These are phyloP conservation scores for Pythium rishiriense DNA, from an alignment of 352 stramenopile species.

Conservation along the genomic window DNA sequence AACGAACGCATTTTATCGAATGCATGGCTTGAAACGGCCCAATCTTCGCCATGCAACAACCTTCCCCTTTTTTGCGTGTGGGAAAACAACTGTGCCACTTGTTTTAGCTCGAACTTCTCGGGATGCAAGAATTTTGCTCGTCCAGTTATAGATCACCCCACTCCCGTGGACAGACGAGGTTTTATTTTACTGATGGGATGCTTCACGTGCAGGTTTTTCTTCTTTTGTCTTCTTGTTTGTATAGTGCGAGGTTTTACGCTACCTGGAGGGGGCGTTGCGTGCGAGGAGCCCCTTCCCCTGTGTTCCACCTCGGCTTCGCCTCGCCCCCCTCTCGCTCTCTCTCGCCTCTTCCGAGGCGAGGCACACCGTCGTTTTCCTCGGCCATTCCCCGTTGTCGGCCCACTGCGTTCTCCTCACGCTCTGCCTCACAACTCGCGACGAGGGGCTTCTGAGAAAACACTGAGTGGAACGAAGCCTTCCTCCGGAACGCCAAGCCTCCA, in stretches of 20 bases:
- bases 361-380: constrained; percentile 12
- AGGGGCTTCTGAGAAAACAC: background rate
- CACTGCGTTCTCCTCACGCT: constrained; percentile 5
- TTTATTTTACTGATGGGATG: constrained; percentile 14
- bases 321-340: constrained; percentile 10
- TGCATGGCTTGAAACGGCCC: background rate
- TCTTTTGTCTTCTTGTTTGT: background rate
- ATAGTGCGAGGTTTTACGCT: constrained; percentile 21
- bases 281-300: constrained; percentile 10
- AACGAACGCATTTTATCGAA: constrained; percentile 2
- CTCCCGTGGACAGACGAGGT: constrained; percentile 1
- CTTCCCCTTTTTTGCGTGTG: constrained; percentile 7
- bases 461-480: too few relatives aligned
- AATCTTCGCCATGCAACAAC: too few relatives aligned
- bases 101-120: background rate
- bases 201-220: background rate
- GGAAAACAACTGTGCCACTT: constrained; percentile 11
- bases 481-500: background rate
- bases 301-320: constrained; percentile 4
- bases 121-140: constrained; percentile 29
- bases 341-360: background rate
- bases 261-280: constrained; percentile 12
- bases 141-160: constrained; percentile 27
- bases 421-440: background rate
- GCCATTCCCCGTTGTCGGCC: background rate